phyloP scores from a whole-genome alignment of 2,329 filamentous ascomycete species.

The Hypoxylon sp. region DNA sequence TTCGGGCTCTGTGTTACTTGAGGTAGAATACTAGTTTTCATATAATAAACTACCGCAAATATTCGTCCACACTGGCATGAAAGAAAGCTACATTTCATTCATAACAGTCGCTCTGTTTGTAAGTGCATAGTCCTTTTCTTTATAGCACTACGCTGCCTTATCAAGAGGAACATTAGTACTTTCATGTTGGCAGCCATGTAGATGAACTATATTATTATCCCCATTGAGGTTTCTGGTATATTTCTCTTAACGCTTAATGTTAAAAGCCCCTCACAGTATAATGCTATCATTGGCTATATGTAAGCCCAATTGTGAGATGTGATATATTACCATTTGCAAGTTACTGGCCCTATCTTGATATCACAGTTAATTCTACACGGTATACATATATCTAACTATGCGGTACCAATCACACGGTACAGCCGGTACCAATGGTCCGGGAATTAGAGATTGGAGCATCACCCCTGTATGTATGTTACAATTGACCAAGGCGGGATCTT shows the following conservation, averaged over 20 bases:
- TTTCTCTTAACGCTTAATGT: background rate
- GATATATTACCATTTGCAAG: slow-evolving; percentile 17
- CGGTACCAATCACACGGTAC: background rate
- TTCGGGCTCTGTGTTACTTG: background rate
- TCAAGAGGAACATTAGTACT: background rate
- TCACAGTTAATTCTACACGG: slow-evolving; percentile 5
- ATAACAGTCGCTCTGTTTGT: background rate
- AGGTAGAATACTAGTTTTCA: background rate
- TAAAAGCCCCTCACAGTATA: slow-evolving; percentile 11
- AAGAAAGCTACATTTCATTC: background rate
- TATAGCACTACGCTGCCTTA: background rate
- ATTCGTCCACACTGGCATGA: background rate
- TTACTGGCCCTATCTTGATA: background rate
- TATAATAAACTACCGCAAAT: background rate
- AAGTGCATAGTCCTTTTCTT: background rate
- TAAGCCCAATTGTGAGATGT: slow-evolving; percentile 5
- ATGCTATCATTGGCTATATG: background rate
- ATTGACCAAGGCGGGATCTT: background rate
- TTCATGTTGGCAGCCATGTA: background rate
- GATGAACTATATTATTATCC: background rate
- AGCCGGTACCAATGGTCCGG: slow-evolving; percentile 5
- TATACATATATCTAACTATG: slow-evolving; percentile 8
- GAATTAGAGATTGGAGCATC: slow-evolving; percentile 2
- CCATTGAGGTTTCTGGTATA: background rate
- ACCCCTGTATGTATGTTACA: slow-evolving; percentile 7